A percentile compares a stretch with the other conserved stretches of the same genome.
Evolutionary conservation across 768 basidiomycete genomes (phyloP).

Genomic region (Suillus weaverae): DNA sequence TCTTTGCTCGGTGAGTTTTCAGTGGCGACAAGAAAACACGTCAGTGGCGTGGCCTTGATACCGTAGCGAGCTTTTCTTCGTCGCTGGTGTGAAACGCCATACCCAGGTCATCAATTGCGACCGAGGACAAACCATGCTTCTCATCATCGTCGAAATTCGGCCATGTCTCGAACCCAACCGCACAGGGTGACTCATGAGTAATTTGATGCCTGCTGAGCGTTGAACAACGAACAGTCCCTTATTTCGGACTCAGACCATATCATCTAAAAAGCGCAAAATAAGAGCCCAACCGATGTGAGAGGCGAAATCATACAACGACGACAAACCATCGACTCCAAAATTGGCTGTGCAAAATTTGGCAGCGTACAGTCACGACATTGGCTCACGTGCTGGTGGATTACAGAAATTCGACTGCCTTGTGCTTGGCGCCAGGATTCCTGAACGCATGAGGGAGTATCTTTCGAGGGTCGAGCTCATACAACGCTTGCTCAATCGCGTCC

Average conservation of each 20-base stretch:
- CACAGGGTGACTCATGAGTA: too few species aligned
- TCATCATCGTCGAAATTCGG: too few species aligned
- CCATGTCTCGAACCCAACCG: too few species aligned
- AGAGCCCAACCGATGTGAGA: not conserved
- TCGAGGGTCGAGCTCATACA: not conserved
- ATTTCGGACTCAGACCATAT: not conserved
- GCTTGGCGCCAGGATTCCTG: not conserved
- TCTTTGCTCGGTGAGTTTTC: too few species aligned
- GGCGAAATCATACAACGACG: not conserved
- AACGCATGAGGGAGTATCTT: not conserved
- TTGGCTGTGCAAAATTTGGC: not conserved
- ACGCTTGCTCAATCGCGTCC: slow-evolving; percentile 5
- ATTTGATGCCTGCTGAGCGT: too few species aligned
- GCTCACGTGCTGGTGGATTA: not conserved
- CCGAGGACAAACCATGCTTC: too few species aligned
- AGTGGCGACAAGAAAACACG: too few species aligned
- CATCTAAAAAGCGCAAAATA: not conserved
- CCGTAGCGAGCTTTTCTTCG: too few species aligned
- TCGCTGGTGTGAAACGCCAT: too few species aligned
- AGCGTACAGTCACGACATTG: not conserved
- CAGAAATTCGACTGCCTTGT: not conserved
- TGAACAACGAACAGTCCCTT: too few species aligned
- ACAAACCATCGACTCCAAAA: not conserved
- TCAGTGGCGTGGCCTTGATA: too few species aligned
- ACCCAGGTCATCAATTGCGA: too few species aligned